Percentiles rank a stretch among this genome's conserved stretches.
These are phyloP conservation scores for Dacryopinax primogenitus DNA, from an alignment of 768 basidiomycete genomes.

Conservation along the genomic window DNA sequence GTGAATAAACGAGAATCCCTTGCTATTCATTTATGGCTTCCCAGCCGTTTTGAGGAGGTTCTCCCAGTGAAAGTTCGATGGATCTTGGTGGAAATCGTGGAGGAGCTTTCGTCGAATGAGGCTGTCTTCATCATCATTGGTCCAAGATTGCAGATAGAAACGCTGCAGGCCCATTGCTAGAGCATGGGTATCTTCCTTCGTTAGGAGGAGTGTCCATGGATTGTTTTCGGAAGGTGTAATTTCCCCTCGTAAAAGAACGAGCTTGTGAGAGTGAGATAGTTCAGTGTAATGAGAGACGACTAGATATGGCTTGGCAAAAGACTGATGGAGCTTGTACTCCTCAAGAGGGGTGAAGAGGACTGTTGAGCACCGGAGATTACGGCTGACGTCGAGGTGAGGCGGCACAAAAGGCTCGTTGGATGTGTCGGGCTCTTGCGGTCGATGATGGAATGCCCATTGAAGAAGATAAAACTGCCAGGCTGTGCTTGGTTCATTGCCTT, in stretches of 20 bases:
- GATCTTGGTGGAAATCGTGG: slow-evolving; percentile 18
- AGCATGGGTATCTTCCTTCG: slow-evolving; percentile 71
- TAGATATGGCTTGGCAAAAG: slow-evolving; percentile 83
- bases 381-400: slow-evolving; percentile 13
- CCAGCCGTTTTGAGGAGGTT: slow-evolving; percentile 5
- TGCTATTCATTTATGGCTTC: slow-evolving; percentile 18
- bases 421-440: slow-evolving; percentile 44
- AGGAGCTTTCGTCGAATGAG: slow-evolving; percentile 8
- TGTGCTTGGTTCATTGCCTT: slow-evolving; percentile 27
- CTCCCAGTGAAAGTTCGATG: slow-evolving; percentile 2
- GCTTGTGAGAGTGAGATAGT: slow-evolving; percentile 58
- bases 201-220: slow-evolving; percentile 45
- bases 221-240: slow-evolving; percentile 53
- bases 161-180: slow-evolving; percentile 69
- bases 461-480: slow-evolving; percentile 74
- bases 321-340: slow-evolving; percentile 75
- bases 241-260: slow-evolving; percentile 83
- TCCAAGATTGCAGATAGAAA: slow-evolving; percentile 50
- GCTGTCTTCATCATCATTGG: slow-evolving; percentile 5
- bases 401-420: slow-evolving; percentile 27
- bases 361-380: slow-evolving; percentile 36
- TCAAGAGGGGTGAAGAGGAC: slow-evolving; percentile 85
- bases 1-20: background rate
- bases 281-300: slow-evolving; percentile 89
- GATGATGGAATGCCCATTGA: slow-evolving; percentile 78